phyloP scores from a whole-genome alignment of 257 asterid species.

The Plantago ovata region DNA sequence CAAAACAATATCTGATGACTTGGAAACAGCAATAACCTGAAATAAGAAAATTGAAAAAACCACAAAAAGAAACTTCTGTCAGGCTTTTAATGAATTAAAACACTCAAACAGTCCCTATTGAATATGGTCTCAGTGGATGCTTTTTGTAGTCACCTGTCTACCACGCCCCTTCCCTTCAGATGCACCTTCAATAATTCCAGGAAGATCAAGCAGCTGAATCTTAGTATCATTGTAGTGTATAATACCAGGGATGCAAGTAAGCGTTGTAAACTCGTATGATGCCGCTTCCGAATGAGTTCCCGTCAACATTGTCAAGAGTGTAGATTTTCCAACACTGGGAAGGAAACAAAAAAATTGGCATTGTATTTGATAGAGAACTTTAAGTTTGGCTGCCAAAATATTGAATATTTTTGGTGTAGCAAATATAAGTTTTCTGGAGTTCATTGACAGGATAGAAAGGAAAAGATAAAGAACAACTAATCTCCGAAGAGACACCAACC shows the following conservation, averaged over 20 bases:
- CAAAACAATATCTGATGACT: conserved; percentile 92
- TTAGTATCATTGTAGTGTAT: conserved; percentile 95
- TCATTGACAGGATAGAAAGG: too few relatives aligned
- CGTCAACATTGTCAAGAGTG: conserved; percentile 91
- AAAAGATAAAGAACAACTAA: too few relatives aligned
- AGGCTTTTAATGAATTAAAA: conserved; percentile 9
- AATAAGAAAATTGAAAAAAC: neutral
- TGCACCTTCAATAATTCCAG: conserved; percentile 99
- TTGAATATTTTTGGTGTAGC: too few relatives aligned
- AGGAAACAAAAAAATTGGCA: conserved; percentile 5
- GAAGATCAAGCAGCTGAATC: conserved; percentile 98
- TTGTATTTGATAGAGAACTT: too few relatives aligned
- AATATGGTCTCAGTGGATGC: conserved; percentile 3
- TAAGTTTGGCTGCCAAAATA: too few relatives aligned
- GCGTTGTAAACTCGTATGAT: conserved; percentile 95
- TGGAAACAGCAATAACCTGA: conserved; percentile 96
- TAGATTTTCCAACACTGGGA: conserved; percentile 93
- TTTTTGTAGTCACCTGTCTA: conserved; percentile 62
- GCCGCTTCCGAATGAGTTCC: conserved; percentile 99
- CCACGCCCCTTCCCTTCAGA: conserved; percentile 99
- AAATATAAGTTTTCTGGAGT: too few relatives aligned
- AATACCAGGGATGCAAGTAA: conserved; percentile 97
- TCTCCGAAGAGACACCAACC: too few relatives aligned
- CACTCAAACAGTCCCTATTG: conserved; percentile 4
- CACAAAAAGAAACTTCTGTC: conserved; percentile 24